These are phyloP conservation scores for Pterulicium gracile DNA, from an alignment of 1,284 basidiomycete genomes.

Conservation along the genomic window DNA sequence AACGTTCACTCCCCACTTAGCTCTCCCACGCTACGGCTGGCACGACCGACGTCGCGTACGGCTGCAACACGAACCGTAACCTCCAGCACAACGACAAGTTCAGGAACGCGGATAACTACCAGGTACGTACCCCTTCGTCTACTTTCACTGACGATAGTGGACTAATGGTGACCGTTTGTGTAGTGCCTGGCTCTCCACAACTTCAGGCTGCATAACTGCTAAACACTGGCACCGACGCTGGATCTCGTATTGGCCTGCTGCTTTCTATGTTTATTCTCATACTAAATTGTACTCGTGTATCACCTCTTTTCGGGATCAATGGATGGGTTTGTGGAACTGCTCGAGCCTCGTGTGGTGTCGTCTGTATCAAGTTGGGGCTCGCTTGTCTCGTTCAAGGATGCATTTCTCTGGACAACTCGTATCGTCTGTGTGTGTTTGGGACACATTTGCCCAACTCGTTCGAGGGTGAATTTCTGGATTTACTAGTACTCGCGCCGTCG, in stretches of 20 bases:
- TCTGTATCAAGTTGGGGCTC: no score
- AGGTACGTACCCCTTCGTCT: not conserved
- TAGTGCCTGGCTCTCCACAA: not conserved
- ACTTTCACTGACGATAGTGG: not conserved
- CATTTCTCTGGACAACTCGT: no score
- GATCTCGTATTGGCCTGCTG: not conserved
- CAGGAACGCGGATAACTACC: not conserved
- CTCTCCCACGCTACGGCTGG: not conserved
- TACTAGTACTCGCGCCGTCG: no score
- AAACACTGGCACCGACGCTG: not conserved
- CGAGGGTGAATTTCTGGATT: no score
- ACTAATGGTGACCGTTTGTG: not conserved
- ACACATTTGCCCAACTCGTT: no score
- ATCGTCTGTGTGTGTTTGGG: no score
- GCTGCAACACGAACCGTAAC: not conserved
- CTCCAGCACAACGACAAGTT: not conserved
- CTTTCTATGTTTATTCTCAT: not conserved
- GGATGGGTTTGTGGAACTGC: not conserved
- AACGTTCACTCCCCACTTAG: not conserved
- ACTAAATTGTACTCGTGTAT: not conserved
- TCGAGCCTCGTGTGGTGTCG: no score
- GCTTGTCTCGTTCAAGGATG: no score
- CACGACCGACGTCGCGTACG: not conserved
- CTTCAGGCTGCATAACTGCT: not conserved
- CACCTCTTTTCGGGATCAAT: not conserved